These are phyloP conservation scores for Madurella fahalii DNA, from an alignment of 2,329 filamentous ascomycete genomes.

Conservation along the genomic window DNA sequence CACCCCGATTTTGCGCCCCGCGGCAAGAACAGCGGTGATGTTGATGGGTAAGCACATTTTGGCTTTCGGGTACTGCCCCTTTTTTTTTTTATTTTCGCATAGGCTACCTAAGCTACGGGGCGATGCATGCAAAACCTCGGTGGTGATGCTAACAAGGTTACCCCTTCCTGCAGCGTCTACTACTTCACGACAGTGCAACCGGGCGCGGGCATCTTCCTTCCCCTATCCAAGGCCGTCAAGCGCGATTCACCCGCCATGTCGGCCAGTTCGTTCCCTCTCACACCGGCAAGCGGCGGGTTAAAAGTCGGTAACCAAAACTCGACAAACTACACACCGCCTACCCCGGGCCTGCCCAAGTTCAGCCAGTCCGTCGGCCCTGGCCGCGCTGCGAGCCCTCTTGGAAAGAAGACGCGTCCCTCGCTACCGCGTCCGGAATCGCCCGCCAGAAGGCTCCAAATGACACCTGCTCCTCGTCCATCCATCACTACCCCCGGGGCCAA, in stretches of 20 bases:
- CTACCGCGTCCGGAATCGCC: constrained; percentile 88
- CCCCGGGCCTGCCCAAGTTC: constrained; percentile 69
- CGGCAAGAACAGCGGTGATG: constrained; percentile 95
- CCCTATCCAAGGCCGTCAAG: constrained; percentile 72
- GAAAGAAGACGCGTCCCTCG: constrained; percentile 69
- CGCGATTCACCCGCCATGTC: constrained; percentile 55
- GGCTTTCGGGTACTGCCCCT: not conserved
- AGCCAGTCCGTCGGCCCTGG: constrained; percentile 82
- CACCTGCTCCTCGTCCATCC: constrained; percentile 54
- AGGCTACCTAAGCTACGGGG: not conserved
- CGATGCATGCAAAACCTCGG: constrained; percentile 14
- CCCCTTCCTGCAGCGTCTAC: constrained; percentile 44
- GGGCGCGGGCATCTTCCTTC: constrained; percentile 90
- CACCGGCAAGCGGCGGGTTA: constrained; percentile 58
- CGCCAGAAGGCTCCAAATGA: constrained; percentile 59
- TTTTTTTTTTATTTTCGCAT: not conserved
- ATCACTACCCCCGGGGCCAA: constrained; percentile 51
- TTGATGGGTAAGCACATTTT: constrained; percentile 70
- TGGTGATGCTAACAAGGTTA: constrained; percentile 22
- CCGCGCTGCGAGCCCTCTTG: constrained; percentile 65
- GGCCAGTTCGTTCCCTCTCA: constrained; percentile 55
- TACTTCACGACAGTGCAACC: constrained; percentile 80
- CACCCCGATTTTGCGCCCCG: constrained; percentile 71
- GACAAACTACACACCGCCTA: constrained; percentile 60
- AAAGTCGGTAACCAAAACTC: constrained; percentile 54